These are phyloP conservation scores for Boeremia exigua DNA, from an alignment of 2,329 filamentous ascomycete genomes.

Conservation along the genomic window DNA sequence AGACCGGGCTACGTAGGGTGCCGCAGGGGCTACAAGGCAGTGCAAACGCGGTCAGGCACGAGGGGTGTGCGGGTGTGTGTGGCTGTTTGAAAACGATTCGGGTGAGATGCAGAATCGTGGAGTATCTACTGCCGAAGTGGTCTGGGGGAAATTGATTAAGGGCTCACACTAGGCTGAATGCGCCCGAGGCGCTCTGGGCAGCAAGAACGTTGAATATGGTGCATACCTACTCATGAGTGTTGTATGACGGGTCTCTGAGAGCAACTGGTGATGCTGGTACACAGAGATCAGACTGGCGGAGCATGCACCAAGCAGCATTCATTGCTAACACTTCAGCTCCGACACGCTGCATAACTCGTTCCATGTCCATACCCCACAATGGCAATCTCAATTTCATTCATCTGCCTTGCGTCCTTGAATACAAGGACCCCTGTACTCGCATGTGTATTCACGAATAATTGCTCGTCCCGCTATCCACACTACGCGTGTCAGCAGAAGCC, in stretches of 20 bases:
- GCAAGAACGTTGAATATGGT: no score
- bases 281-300: no score
- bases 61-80: not conserved
- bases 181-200: not conserved
- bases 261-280: no score
- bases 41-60: not conserved
- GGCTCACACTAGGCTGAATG: not conserved
- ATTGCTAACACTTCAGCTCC: not conserved
- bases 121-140: not conserved
- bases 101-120: conserved; percentile 6
- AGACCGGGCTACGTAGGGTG: conserved; percentile 2
- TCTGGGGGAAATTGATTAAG: not conserved
- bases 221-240: no score
- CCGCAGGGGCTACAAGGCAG: not conserved
- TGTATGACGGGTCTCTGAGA: no score
- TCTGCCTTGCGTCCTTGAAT: not conserved
- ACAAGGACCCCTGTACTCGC: not conserved
- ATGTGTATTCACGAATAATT: conserved; percentile 4
- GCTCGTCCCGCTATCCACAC: not conserved
- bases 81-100: conserved; percentile 2
- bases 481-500: not conserved
- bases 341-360: not conserved
- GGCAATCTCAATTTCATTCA: no score
- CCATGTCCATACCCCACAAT: not conserved
- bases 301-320: not conserved